phyloP scores from a whole-genome alignment of 768 basidiomycete genomes.

The Suillus fuscotomentosus region DNA sequence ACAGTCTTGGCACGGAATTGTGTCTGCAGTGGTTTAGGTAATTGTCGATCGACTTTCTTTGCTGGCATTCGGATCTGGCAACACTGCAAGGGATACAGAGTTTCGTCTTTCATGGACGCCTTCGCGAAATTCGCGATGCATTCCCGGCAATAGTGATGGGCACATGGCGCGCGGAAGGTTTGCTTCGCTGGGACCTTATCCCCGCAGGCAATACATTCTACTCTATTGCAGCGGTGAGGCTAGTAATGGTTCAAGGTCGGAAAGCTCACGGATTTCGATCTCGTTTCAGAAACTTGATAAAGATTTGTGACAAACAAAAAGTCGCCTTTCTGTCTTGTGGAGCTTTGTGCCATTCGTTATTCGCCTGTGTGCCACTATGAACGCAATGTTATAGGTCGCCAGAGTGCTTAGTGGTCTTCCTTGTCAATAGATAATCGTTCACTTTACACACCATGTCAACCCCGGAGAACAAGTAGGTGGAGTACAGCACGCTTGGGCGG shows the following conservation, averaged over 20 bases:
- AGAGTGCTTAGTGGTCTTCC: background rate
- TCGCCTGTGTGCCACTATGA: background rate
- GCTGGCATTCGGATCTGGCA: conserved; percentile 40
- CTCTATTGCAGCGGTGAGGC: conserved; percentile 11
- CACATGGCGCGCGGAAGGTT: conserved; percentile 40
- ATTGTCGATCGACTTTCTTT: conserved; percentile 27
- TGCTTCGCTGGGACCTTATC: conserved; percentile 25
- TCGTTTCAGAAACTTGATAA: conserved; percentile 2
- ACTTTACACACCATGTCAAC: background rate
- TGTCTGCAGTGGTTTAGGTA: conserved; percentile 26
- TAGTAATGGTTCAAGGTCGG: background rate
- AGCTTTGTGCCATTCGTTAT: background rate
- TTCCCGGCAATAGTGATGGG: conserved; percentile 45
- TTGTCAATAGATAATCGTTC: background rate
- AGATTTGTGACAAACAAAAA: background rate
- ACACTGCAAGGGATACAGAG: conserved; percentile 50
- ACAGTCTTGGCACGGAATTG: conserved; percentile 40
- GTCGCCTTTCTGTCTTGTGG: background rate
- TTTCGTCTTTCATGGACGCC: conserved; percentile 45
- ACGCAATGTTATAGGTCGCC: background rate
- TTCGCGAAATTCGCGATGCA: conserved; percentile 44
- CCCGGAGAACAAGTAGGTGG: background rate
- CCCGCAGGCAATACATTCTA: conserved; percentile 40
- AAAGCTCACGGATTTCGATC: background rate
- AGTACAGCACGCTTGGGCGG: background rate